phyloP scores from a whole-genome alignment of 352 stramenopile genomes.

The Pythium sukuiense region DNA sequence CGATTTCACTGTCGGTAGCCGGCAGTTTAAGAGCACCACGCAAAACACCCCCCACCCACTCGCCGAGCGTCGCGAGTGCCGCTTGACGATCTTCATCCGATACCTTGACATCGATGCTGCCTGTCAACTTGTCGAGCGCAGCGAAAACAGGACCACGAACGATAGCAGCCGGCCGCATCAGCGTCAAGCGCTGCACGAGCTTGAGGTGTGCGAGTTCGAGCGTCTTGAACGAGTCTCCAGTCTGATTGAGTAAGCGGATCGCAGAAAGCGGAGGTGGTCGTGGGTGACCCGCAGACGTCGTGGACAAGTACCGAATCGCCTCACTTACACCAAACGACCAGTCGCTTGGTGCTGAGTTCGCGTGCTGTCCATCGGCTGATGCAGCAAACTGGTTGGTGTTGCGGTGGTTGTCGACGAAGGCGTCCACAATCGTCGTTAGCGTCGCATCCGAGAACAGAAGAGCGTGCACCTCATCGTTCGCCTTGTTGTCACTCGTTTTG shows the following conservation, averaged over 20 bases:
- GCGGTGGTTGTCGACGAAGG: conserved; percentile 62
- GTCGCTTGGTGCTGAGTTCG: conserved; percentile 59
- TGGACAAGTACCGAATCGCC: conserved; percentile 52
- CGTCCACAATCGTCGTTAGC: conserved; percentile 39
- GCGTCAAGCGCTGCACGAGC: conserved; percentile 50
- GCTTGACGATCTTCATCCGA: conserved; percentile 66
- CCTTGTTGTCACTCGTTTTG: not conserved
- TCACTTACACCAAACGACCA: conserved; percentile 80
- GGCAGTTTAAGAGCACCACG: conserved; percentile 39
- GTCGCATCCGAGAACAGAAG: conserved; percentile 52
- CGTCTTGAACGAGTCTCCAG: conserved; percentile 36
- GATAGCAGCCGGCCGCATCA: conserved; percentile 41
- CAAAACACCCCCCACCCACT: conserved; percentile 50
- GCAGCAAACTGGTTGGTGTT: conserved; percentile 57
- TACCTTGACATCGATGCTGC: conserved; percentile 40
- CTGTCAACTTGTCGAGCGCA: conserved; percentile 32
- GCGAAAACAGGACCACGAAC: conserved; percentile 29
- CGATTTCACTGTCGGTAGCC: conserved; percentile 21
- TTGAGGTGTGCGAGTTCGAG: conserved; percentile 40
- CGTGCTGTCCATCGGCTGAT: conserved; percentile 69
- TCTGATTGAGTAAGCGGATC: conserved; percentile 56
- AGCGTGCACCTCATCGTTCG: conserved; percentile 22
- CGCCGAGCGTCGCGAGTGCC: conserved; percentile 49
- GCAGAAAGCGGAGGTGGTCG: conserved; percentile 51
- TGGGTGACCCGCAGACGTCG: conserved; percentile 43